Base-by-base conservation (phyloP, 345 rosid genomes). In the Pistacia atlantica region DNA sequence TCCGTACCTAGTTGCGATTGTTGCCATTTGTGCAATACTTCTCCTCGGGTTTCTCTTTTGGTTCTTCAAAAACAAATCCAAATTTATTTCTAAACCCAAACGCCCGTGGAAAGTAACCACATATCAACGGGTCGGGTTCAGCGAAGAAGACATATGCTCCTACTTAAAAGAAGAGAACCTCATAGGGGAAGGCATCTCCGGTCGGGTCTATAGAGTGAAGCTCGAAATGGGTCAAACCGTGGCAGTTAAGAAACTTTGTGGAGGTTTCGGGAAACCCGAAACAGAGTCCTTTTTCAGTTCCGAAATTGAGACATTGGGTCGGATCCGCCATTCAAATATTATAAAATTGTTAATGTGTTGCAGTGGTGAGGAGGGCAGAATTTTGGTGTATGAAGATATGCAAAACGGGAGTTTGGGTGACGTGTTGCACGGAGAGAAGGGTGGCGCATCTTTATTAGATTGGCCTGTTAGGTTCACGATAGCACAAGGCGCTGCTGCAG, bases 351-450 rank as follows among this genome's bases (percentile, higher is more conserved):
- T 90, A 25, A 79, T 87, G 84, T 84, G 91, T 38, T 81, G 89
- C 69, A 80, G 75, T 59, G 80, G 84, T 2, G 89, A 88, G 18
- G 88, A 87, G 67, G 79, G 68, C 25, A 81, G 82, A 17, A 73
- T 90, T 35, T 38, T 93, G 59, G 95, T 88, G 57, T 91, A 87
- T 25, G 97, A 93, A 78, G 86, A 81, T 73, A 91, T 93, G 91
- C 93, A 81, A 82, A 93, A 89, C 11, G 97, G 94, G 9, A 93
- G 97, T 77, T 82, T 93, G 57, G 91, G 93, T 13, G 93, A 93
- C 71, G 82, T 80, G 75, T 80, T 93, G 80, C 92, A 91, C 46
- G 81, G 82, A 0, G 86, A 76, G 64, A 81, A 83, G 65, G 49
- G 57, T 59, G 79, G 72, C 42, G 81, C 80, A 7, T 77, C 79